Conservation (phyloP, 2,329 filamentous ascomycete species). For the Colletotrichum sp. region DNA sequence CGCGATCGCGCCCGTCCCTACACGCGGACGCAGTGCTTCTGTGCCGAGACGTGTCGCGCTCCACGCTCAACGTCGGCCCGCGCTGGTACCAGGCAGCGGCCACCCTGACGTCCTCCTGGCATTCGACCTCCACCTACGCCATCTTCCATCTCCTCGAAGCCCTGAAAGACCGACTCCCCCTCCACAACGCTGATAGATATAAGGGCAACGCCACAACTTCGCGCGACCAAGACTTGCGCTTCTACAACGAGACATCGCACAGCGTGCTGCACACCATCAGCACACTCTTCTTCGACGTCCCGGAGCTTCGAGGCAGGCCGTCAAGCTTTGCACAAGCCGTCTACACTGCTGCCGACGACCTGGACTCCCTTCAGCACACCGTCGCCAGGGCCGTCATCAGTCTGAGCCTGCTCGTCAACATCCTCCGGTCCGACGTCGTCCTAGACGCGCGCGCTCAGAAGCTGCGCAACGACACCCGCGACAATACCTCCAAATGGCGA, state of each 20-base stretch:
- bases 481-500: background rate
- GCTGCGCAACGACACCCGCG: background rate
- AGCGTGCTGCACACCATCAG: background rate
- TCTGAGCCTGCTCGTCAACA: background rate
- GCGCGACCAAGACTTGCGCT: background rate
- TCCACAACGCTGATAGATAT: background rate
- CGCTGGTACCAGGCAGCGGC: background rate
- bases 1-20: background rate
- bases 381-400: background rate
- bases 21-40: background rate
- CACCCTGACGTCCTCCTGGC: background rate
- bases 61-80: background rate
- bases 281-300: background rate
- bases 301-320: background rate
- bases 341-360: background rate
- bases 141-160: background rate
- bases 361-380: background rate
- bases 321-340: background rate
- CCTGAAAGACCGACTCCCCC: background rate
- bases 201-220: background rate
- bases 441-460: background rate
- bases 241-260: background rate
- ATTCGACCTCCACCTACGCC: background rate
- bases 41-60: background rate
- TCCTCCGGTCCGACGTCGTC: background rate